Percentiles rank a stretch among this genome's conserved stretches.
These are phyloP conservation scores for Leccinum subtestaceum DNA, from an alignment of 768 basidiomycete genomes.

Conservation along the genomic window DNA sequence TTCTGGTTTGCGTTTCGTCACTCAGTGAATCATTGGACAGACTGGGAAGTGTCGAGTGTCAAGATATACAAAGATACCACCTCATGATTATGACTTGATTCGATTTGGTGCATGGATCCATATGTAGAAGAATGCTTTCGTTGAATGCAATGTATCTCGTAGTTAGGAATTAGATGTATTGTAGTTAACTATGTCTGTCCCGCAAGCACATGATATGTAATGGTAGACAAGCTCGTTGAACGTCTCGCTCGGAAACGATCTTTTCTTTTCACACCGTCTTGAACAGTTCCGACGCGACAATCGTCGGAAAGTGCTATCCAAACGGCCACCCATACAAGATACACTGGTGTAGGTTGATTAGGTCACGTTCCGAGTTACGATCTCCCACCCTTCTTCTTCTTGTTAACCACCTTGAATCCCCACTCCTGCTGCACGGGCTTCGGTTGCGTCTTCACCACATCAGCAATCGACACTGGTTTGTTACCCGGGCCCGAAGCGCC, in stretches of 20 bases:
- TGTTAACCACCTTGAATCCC: conserved; percentile 92
- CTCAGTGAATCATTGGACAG: conserved; percentile 36
- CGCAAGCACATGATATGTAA: not conserved
- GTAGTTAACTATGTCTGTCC: conserved; percentile 11
- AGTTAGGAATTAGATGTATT: conserved; percentile 22
- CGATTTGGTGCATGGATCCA: conserved; percentile 2
- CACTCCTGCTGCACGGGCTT: conserved; percentile 76
- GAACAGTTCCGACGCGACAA: not conserved
- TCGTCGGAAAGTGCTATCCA: conserved; percentile 22
- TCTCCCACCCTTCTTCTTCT: conserved; percentile 85
- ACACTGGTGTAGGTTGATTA: conserved; percentile 3
- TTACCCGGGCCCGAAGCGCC: conserved; percentile 32
- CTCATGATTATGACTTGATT: conserved; percentile 12
- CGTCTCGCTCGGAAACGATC: not conserved
- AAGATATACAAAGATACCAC: conserved; percentile 60
- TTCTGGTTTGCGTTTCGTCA: not conserved
- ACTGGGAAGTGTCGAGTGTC: conserved; percentile 80
- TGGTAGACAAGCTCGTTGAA: not conserved
- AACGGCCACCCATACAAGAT: conserved; percentile 18
- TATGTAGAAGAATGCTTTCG: conserved; percentile 9
- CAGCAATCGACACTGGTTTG: conserved; percentile 74
- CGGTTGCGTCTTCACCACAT: conserved; percentile 87
- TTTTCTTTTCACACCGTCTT: not conserved
- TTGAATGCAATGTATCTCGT: conserved; percentile 16
- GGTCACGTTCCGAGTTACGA: conserved; percentile 33